These are phyloP conservation scores for Auriscalpium orientale DNA, from an alignment of 768 basidiomycete genomes.

Conservation along the genomic window DNA sequence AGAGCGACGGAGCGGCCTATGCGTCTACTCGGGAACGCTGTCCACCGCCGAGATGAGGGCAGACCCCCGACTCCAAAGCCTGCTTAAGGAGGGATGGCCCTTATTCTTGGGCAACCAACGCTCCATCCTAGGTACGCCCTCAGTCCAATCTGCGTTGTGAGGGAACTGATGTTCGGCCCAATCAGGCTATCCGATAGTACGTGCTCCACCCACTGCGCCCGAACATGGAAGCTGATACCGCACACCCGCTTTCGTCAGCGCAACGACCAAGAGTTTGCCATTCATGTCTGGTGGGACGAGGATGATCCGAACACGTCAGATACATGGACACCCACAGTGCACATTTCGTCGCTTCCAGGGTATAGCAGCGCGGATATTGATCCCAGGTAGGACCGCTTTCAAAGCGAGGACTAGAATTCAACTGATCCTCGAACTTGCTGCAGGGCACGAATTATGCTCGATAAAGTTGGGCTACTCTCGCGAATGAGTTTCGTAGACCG, in stretches of 20 bases:
- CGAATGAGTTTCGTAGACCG: constrained; percentile 28
- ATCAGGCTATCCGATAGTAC: constrained; percentile 7
- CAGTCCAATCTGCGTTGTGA: background rate
- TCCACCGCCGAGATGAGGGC: constrained; percentile 9
- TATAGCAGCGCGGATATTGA: background rate
- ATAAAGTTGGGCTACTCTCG: constrained; percentile 4
- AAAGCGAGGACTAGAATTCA: background rate
- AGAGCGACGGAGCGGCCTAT: constrained; percentile 16
- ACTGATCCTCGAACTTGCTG: background rate
- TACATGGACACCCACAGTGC: constrained; percentile 2
- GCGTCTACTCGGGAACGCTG: constrained; percentile 14
- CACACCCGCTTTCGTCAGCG: background rate
- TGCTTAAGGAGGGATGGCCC: constrained; percentile 11
- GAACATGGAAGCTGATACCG: background rate
- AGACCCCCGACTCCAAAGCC: constrained; percentile 1
- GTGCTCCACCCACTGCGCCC: background rate
- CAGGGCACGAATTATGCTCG: constrained; percentile 9
- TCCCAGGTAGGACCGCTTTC: background rate
- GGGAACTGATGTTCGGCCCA: too few relatives aligned
- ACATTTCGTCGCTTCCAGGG: background rate
- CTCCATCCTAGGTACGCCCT: background rate
- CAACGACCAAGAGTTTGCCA: constrained; percentile 5
- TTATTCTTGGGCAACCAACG: constrained; percentile 5
- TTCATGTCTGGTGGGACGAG: constrained; percentile 11
- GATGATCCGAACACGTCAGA: background rate